Evolutionary conservation across 176 grass and related monocot genomes (phyloP), one percentile per base, ranked within the genome.

Genomic region (Cymbopogon citratus): DNA sequence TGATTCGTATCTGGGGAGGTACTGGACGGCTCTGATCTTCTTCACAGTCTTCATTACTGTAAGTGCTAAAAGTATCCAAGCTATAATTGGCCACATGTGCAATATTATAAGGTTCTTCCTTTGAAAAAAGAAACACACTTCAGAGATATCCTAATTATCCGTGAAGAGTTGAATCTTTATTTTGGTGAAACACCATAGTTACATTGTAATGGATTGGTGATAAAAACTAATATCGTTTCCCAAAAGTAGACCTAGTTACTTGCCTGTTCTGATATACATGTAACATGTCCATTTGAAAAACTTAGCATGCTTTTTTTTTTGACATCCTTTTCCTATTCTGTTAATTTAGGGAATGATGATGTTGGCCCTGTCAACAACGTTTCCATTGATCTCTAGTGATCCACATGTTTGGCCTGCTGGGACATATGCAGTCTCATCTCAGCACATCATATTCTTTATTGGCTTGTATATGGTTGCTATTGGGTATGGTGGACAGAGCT

Each of bases 381-480:
- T 89, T 80, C 77, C 62, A 10, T 87, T 74, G 24, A 81, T 63
- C 71, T 89, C 64, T 71, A 67, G 54, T 75, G 62, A 41, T 57
- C 87, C 64, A 34, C 64, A 19, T 52, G 77, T 75, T 67, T 77
- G 40, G 85, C 61, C 66, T 76, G 31, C 86, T 74, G 82, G 83
- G 80, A 72, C 77, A 75, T 81, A 90, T 61, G 60, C 83, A 85
- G 61, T 66, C 43, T 66, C 79, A 81, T 75, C 75, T 83, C 85
- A 87, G 82, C 70, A 79, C 78, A 81, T 78, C 43, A 76, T 92
- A 63, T 89, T 94, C 69, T 97, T 90, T 52, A 1, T 86, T 24
- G 88, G 91, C 49, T 80, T 97, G 31, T 97, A 97, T 76, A 86
- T 97, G 83, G 86, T 94, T 85, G 89, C 84, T 88, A 54, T 97